Base-by-base conservation (phyloP, 2,329 filamentous ascomycete genomes). In the Colletotrichum tropicicola region DNA sequence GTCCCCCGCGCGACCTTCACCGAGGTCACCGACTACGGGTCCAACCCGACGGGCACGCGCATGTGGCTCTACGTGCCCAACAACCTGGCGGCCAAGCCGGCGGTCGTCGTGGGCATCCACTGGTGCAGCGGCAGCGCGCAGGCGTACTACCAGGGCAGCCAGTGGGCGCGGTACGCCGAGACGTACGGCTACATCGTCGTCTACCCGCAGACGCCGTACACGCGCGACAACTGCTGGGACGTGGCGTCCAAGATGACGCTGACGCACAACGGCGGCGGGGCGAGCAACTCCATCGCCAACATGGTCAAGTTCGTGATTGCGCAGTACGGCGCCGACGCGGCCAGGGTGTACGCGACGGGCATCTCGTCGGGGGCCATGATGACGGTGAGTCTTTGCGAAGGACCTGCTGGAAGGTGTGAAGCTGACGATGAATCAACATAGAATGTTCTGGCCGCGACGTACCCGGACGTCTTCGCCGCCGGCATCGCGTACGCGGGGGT, bases 71-170 rank as follows among this genome's bases (percentile, higher is more conserved):
- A 75, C 47, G 73, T 77, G 6, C 79, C 79, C 2, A 72, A 75
- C 56, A 77, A 69, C 8, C 70, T 81, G 6, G 72, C 73, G 1
- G 70, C 80, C 2, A 82, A 78, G 10, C 83, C 85, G 0, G 79
- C 79, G 5, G 79, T 89, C 41, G 76, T 88, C 19, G 83, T 88
- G 5, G 86, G 83, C 6, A 78, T 86, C 65, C 83, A 89, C 75
- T 87, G 84, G 74, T 89, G 87, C 76, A 78, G 76, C 28, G 86
- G 86, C 17, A 84, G 82, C 2, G 87, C 83, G 2, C 73, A 80
- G 64, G 81, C 78, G 3, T 88, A 84, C 73, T 86, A 84, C 70
- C 75, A 72, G 21, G 79, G 80, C 61, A 83, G 81, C 1, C 35
- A 56, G 4, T 89, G 87, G 73, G 82, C 83, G 27, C 77, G 76